Percentiles rank a stretch among this genome's conserved stretches.
Evolutionary conservation across 1,284 basidiomycete species (phyloP).

Genomic region (Cryptococcus floricola): DNA sequence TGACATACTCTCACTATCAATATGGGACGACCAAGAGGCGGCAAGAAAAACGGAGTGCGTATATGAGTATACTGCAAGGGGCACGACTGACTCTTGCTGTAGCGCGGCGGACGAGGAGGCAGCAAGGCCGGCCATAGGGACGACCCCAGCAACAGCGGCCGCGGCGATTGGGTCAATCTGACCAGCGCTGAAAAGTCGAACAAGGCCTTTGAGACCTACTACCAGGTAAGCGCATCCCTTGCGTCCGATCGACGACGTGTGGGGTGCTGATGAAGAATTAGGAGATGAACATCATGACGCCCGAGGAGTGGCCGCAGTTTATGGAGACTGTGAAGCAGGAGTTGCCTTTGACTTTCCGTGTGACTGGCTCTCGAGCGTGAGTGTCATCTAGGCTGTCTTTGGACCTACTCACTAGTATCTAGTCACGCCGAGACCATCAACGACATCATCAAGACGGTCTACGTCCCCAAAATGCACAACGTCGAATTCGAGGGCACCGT

Average conservation of each 20-base stretch:
- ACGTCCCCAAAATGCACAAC: slow-evolving; percentile 72
- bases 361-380: slow-evolving; percentile 81
- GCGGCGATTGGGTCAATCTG: slow-evolving; percentile 22
- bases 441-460: slow-evolving; percentile 64
- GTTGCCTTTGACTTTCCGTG: slow-evolving; percentile 90
- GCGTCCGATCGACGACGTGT: not conserved
- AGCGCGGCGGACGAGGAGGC: not conserved
- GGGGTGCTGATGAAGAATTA: slow-evolving; percentile 6
- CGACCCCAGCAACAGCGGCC: not conserved
- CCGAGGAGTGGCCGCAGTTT: slow-evolving; percentile 74
- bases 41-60: not conserved
- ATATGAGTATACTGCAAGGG: not conserved
- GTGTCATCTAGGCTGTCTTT: slow-evolving; percentile 21
- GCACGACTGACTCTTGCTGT: not conserved
- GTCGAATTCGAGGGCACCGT: slow-evolving; percentile 68
- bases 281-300: slow-evolving; percentile 42
- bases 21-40: slow-evolving; percentile 1
- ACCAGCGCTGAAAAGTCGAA: slow-evolving; percentile 55
- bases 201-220: slow-evolving; percentile 69
- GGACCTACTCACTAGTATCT: not conserved
- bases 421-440: slow-evolving; percentile 73
- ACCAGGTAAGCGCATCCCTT: slow-evolving; percentile 50
- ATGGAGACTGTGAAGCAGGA: slow-evolving; percentile 65
- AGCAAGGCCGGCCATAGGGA: too few species aligned
- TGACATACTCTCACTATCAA: not conserved